These are phyloP conservation scores for Choricystis sp. DNA, from an alignment of 139 green algal species.

Conservation along the genomic window DNA sequence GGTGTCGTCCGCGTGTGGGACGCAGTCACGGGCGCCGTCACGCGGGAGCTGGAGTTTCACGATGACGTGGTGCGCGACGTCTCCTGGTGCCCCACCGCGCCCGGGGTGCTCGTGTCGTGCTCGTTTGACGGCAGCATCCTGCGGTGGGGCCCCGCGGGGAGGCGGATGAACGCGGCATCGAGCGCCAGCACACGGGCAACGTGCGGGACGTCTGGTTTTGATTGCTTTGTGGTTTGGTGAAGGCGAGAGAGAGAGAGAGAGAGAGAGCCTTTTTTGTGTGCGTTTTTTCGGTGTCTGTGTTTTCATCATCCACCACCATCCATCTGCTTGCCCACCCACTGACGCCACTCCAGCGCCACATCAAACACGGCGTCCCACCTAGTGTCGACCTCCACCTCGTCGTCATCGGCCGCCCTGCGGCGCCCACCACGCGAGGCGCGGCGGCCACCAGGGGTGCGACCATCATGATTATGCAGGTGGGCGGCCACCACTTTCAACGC, in stretches of 20 bases:
- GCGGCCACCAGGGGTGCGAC: too few species aligned
- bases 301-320: too few species aligned
- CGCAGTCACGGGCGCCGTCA: conserved; percentile 45
- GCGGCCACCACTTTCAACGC: too few species aligned
- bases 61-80: conserved; percentile 62
- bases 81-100: conserved; percentile 72
- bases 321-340: too few species aligned
- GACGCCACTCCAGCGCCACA: too few species aligned
- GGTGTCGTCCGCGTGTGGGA: conserved; percentile 66
- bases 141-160: background rate
- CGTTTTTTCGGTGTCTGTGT: background rate
- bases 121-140: background rate
- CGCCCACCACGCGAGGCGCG: too few species aligned
- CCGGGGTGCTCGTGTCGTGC: conserved; percentile 22
- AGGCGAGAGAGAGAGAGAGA: too few species aligned
- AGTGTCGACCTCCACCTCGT: too few species aligned
- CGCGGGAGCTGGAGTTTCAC: conserved; percentile 35
- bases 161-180: too few species aligned
- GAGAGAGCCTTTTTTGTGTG: background rate
- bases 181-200: background rate
- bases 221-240: background rate
- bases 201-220: background rate
- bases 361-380: too few species aligned
- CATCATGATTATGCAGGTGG: too few species aligned
- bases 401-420: too few species aligned